Base-by-base conservation (phyloP, 108 stramenopile species). In the Pseudonitzschia multiseries region DNA sequence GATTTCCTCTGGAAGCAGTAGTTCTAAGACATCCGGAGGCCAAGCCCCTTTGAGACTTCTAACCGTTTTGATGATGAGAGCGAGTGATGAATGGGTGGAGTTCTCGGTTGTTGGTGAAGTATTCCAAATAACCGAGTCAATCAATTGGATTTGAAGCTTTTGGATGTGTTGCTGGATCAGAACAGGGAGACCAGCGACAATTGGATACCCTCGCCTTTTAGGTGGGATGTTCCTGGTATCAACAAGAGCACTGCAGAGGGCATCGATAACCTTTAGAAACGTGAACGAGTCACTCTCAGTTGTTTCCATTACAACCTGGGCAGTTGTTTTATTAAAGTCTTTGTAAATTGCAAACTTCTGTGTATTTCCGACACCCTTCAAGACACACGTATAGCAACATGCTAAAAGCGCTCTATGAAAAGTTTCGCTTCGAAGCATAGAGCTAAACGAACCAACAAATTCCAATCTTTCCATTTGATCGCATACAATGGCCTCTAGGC, bases 351-450 rank as follows among this genome's bases (percentile, higher is more conserved):
- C 24, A 17, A 76, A 18, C 29, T 73, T 79, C 12, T 57, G 53
- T 15, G 62, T 79, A 12, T 18, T 56, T 33, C 75, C 70, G 28
- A 79, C 73, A 8, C 78, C 82, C 33, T 75, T 69, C 24, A 78
- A n/a, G 15, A 67, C 60, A 50, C 69, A 78, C 21, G 57, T 44
- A 43, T 61, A 69, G 36, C 77, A 82, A 32, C 77, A 78, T 12
- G 77, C 76, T 51, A 83, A 56, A 17, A 83, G 57, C 18, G 75
- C 70, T 28, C 61, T 33, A 67, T 83, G 82, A 72, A 83, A 83
- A 27, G 53, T n/a, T 8, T 24, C 24, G 31, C 57, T 73, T 48
- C 24, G 66, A 67, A 67, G 46, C 26, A 46, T 17, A 50, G 66
- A 67, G 28, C 20, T 40, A 36, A 41, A 76, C 20, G 31, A 76